Base-by-base conservation (phyloP, 306 rosid species). In the Elaeagnus macrophylla region DNA sequence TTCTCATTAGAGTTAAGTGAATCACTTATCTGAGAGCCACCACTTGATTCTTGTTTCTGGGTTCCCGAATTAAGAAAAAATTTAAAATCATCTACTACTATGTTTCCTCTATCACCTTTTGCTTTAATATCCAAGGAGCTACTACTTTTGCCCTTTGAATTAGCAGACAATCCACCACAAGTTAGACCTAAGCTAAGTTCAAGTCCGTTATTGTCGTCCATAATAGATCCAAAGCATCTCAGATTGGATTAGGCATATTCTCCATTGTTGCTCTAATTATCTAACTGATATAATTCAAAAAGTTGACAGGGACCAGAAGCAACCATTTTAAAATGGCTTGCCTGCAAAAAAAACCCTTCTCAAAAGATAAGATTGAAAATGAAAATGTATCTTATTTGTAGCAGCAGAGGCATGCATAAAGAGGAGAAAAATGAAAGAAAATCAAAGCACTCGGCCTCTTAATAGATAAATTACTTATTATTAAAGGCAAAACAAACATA, bases 161-260 rank as follows among this genome's bases (percentile, higher is more conserved):
- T 93, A 61, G 41, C 71, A 54, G 96, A 81, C 35, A 79, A 77
- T 67, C 96, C 95, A 52, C 96, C 94, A 57, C 45, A 88, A 56
- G 89, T 82, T 36, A 93, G 79, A 75, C 96, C 95, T 79, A 93
- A 79, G 71, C 99, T 84, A 64, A 93, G 96, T 77, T 93, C 99
- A 68, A 93, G 94, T 64, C 88, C 99, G 19, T 70, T 79, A 11
- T 93, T 95, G 71, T 87, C 94, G 59, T 87, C 99, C 99, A 93
- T 91, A 70, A 51, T 54, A 59, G 38, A 41, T 8, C 58, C 46
- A 18, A 64, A 54, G 50, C 40, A 61, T 64, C 58, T 54, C 51
- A 39, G 59, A 53, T 60, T 61, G 62, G 52, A 32, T 55, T 65
- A 56, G 45, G 68, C 59, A 39, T 48, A 67, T 59, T 56, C 56